Evolutionary conservation across 768 basidiomycete species (phyloP).

Genomic region (Mycena amicta): DNA sequence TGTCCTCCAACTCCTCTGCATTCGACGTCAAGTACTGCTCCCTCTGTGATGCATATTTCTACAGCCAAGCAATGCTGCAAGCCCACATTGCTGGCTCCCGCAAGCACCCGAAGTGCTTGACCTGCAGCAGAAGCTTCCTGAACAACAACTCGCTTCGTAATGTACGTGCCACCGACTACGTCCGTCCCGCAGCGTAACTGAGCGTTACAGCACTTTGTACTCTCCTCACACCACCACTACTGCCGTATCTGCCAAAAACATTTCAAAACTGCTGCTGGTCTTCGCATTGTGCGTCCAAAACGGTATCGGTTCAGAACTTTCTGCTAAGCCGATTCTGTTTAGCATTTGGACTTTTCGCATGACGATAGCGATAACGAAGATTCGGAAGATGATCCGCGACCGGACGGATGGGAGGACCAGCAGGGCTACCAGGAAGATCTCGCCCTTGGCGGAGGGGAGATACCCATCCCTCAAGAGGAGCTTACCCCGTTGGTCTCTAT

Average conservation of each 20-base stretch:
- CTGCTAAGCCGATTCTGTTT: background rate
- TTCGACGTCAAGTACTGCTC: conserved; percentile 32
- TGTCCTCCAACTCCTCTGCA: conserved; percentile 9
- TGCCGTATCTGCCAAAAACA: conserved; percentile 33
- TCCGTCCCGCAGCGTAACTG: background rate
- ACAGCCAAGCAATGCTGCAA: conserved; percentile 27
- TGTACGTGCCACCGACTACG: conserved; percentile 16
- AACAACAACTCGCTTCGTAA: conserved; percentile 34
- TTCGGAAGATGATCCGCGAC: conserved; percentile 7
- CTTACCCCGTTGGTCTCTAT: background rate
- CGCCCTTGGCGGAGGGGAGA: conserved; percentile 26
- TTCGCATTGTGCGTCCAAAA: conserved; percentile 23
- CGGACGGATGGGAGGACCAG: conserved; percentile 35
- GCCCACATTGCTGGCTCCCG: conserved; percentile 29
- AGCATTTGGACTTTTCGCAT: conserved; percentile 32
- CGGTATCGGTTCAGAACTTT: no score
- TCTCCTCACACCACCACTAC: conserved; percentile 33
- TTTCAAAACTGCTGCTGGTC: conserved; percentile 31
- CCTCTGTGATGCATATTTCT: conserved; percentile 37
- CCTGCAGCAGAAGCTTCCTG: conserved; percentile 32
- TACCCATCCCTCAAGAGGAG: conserved; percentile 13
- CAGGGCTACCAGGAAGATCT: conserved; percentile 26
- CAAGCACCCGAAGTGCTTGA: conserved; percentile 33
- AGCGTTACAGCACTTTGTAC: conserved; percentile 29
- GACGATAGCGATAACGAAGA: conserved; percentile 27